Evolutionary conservation across 768 basidiomycete genomes (phyloP).

Genomic region (Dentipellis sp.): DNA sequence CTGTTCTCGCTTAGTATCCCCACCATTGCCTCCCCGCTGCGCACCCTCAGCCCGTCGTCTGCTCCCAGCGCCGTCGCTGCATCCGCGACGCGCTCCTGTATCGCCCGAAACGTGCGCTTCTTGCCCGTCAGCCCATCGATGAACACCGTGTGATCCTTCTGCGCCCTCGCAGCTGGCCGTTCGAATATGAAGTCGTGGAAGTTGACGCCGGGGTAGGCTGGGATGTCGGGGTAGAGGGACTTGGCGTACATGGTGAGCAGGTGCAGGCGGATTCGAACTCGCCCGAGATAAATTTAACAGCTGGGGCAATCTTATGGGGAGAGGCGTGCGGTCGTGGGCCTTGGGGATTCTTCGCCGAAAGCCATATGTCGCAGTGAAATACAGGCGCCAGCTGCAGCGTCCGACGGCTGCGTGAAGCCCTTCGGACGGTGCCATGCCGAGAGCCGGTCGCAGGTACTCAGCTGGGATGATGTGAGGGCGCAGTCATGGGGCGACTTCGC

Average conservation of each 20-base stretch:
- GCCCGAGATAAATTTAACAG: too few species aligned
- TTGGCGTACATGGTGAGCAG: not conserved
- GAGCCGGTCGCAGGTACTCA: too few species aligned
- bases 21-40: slow-evolving; percentile 33
- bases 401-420: too few species aligned
- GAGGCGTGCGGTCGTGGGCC: too few species aligned
- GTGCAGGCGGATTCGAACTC: too few species aligned
- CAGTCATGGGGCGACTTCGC: too few species aligned
- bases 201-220: not conserved
- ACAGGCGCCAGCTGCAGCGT: too few species aligned
- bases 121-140: not conserved
- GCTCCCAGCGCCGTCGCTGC: not conserved
- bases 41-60: not conserved
- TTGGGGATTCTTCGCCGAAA: too few species aligned
- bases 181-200: not conserved
- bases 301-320: too few species aligned
- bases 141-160: not conserved
- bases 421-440: too few species aligned
- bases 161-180: not conserved
- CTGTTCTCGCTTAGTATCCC: slow-evolving; percentile 68
- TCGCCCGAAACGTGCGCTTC: not conserved
- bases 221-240: not conserved
- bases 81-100: not conserved
- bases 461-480: too few species aligned
- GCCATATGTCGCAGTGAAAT: too few species aligned